Base-by-base conservation (phyloP, 495 filamentous ascomycete species). In the Annulohypoxylon moriforme region DNA sequence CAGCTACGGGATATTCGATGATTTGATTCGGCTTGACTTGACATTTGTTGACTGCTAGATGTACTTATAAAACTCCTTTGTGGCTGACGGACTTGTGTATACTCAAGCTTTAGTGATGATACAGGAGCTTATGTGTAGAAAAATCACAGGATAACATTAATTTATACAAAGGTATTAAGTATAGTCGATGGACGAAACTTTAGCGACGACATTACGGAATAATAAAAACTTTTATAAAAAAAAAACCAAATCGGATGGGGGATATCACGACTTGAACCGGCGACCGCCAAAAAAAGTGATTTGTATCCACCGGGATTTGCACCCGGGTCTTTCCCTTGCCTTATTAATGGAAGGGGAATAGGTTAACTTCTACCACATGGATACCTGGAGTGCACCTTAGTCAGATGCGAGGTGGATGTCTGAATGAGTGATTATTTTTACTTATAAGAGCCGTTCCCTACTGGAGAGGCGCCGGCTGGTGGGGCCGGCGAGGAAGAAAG, bases 281-380 rank as follows among this genome's bases (percentile, higher is more conserved):
- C 8, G 24, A 27, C 46, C 20, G 8, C 20, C 46, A 50, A 50
- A 50, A 50, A 50, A 50, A 25, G 46, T 25, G 20, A 14, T 27
- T 22, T 50, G 46, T 8, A 25, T 11, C 46, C 22, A 50, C 46
- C 24, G 46, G 46, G 46, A 50, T 27, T 50, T 25, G 46, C 46
- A 50, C 46, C 46, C 46, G 24, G 46, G 46, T 50, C 22, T 50
- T 50, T 25, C 46, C 46, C 24, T 11, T 14, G 1, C 46, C 22
- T 6, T 14, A 14, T 25, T 20, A 24, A 50, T 50, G 46, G 20
- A 11, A 50, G 46, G 20, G 46, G 46, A 25, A 50, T 13, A 22
- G 27, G 46, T 20, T 50, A 50, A 50, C 46, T 50, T 24, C 46
- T 50, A 20, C 46, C 27, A 20, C 46, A 50, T 25, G 22, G 46